Evolutionary conservation across 2,329 filamentous ascomycete genomes (phyloP), one percentile per base, ranked within the genome.

Genomic region (Aspergillus carbonarius): DNA sequence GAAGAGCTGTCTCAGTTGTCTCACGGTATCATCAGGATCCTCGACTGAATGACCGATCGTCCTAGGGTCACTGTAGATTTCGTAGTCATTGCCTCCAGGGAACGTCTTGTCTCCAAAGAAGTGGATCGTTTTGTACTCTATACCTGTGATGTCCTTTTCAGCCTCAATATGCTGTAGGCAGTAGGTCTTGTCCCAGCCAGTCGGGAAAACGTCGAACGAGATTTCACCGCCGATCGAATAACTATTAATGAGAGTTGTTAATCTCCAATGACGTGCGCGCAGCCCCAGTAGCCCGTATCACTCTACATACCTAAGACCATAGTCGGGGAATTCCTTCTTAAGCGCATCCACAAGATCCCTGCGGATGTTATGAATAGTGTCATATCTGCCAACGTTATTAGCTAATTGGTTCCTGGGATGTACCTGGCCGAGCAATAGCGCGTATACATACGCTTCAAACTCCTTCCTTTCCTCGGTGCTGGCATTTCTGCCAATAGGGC

Each of bases 141-240:
- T 66, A 4, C 79, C 79, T 7, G 74, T 74, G 63, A 96, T 81
- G 62, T 89, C 88, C 70, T 85, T 88, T 76, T 97, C 93, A 63
- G 84, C 84, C 79, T 95, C 91, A 62, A 98, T 82, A 78, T 97
- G 93, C 68, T 85, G 82, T 66, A 98, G 83, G 81, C 93, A 97
- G 84, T 96, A 99, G 9, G 91, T 96, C 87, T 98, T 99, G 81
- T 99, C 95, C 95, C 95, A 99, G 72, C 95, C 95, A 2, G 82
- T 85, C 64, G 95, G 95, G 84, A 99, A 99, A 70, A 98, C 90
- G 74, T 99, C 95, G 76, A 99, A 99, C 60, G 93, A 97, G 78
- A 99, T 97, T 74, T 97, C 92, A 54, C 95, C 95, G 68, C 95
- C 95, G 70, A 99, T 96, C 63, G 92, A 93, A 82, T 89, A 97